Evolutionary conservation across 805 yeast species (phyloP), one percentile per base, ranked within the genome.

Genomic region (Jamesozyma lodderae): DNA sequence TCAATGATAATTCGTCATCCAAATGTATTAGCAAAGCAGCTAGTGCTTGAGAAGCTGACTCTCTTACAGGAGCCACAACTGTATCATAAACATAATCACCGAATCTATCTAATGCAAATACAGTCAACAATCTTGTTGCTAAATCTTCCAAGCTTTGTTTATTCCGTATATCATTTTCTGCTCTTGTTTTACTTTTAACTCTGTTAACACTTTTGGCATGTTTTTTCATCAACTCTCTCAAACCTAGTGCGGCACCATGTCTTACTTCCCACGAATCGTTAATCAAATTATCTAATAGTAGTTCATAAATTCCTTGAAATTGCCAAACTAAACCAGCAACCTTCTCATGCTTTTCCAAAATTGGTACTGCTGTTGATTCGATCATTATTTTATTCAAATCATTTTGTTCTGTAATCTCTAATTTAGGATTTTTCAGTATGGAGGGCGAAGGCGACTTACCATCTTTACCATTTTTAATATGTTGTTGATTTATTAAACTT

Each of bases 21-120:
- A 92, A 62, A 59, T 86, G 92, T n/a, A 81, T 65, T 32, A 92
- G 63, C 28, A 90, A 63, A 1, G 96, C 95, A 13, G 95, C 97
- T 35, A 92, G 63, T 0, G 96, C 77, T 61, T 92, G 99, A 0
- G 96, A 96, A 21, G 90, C 86, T 25, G 95, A 86, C 62, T 94
- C 99, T 54, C 98, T 68, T 4, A 92, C 97, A 1, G 99, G 99
- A 0, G 97, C 97, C 27, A 92, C 94, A 11, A 92, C 99, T 6
- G 95, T 94, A 55, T 92, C 99, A 31, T 94, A 81, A 23, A 92
- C 95, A 59, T 84, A 92, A 64, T 92, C 99, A 33, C 96, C 97
- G 62, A 92, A 92, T 49, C 97, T 66, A 62, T 92, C 99, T 37
- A 92, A 66, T 3, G 96, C 90, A 60, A 92, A 85, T 10, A 92